These are phyloP conservation scores for Dactylis glomerata DNA, from an alignment of 176 grass and related monocot species.

Conservation along the genomic window DNA sequence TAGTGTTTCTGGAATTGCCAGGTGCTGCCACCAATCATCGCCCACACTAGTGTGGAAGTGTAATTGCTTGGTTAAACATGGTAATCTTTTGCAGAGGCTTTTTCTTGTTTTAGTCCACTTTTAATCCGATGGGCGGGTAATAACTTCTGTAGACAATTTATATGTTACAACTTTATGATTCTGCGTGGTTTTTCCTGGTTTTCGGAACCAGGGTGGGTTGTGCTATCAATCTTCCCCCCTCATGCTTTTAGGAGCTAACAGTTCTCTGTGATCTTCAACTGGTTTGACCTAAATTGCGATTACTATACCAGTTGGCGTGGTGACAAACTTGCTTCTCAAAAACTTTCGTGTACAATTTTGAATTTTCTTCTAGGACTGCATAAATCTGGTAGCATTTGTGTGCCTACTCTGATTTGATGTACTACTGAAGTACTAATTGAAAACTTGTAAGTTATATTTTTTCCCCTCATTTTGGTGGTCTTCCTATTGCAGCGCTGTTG, in stretches of 20 bases:
- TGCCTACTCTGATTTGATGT: background rate
- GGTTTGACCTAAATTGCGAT: background rate
- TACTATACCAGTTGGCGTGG: background rate
- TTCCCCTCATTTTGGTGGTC: background rate
- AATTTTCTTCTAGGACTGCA: constrained; percentile 11
- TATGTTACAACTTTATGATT: background rate
- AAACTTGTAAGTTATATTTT: background rate
- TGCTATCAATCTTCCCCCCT: background rate
- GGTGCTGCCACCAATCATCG: background rate
- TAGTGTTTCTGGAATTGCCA: background rate
- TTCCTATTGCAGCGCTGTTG: constrained; percentile 57
- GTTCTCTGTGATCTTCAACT: background rate
- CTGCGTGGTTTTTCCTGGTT: background rate
- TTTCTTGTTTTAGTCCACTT: background rate
- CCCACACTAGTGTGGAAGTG: background rate
- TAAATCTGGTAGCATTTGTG: constrained; percentile 11
- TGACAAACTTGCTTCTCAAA: background rate
- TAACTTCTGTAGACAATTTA: background rate
- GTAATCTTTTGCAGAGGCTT: background rate
- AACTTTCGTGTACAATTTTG: background rate
- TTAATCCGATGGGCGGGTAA: background rate
- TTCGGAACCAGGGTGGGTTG: background rate
- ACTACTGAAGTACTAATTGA: background rate
- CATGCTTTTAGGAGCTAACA: background rate
- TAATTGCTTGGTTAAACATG: background rate